Percentiles rank a stretch among this genome's conserved stretches.
Conservation (phyloP, 805 yeast species). For the Alloascoidea africana region DNA sequence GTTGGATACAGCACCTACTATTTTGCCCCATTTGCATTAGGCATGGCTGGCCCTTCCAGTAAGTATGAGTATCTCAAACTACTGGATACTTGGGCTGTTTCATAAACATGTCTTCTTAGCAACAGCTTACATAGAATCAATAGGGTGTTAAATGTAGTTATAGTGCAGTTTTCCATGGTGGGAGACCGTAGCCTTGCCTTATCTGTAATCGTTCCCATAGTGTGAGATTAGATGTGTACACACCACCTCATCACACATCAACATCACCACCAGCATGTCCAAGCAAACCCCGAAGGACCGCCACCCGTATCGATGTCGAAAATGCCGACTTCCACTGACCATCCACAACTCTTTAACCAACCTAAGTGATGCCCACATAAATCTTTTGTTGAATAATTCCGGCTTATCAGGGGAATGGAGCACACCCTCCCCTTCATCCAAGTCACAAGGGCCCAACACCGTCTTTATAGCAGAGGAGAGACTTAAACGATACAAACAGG, state of each 20-base stretch:
- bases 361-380: neutral
- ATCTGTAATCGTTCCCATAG: too few species aligned
- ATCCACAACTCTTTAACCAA: neutral
- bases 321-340: neutral
- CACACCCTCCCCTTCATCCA: neutral
- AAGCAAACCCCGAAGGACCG: too few species aligned
- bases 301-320: constrained; percentile 1
- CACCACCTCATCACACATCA: constrained; percentile 1
- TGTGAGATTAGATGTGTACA: constrained; percentile 1
- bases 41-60: constrained; percentile 35
- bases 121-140: constrained; percentile 6
- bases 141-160: neutral
- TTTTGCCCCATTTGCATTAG: constrained; percentile 45
- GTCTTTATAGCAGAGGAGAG: neutral
- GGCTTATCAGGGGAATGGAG: too few species aligned
- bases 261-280: constrained; percentile 9
- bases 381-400: neutral
- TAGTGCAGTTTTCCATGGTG: too few species aligned
- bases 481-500: neutral
- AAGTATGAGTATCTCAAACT: constrained; percentile 25
- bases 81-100: constrained; percentile 34
- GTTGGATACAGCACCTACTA: constrained; percentile 35
- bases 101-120: too few species aligned
- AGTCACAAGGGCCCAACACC: neutral
- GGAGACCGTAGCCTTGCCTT: too few species aligned